Conservation (phyloP, 208 protist genomes). For the Trypanosoma rangeli region DNA sequence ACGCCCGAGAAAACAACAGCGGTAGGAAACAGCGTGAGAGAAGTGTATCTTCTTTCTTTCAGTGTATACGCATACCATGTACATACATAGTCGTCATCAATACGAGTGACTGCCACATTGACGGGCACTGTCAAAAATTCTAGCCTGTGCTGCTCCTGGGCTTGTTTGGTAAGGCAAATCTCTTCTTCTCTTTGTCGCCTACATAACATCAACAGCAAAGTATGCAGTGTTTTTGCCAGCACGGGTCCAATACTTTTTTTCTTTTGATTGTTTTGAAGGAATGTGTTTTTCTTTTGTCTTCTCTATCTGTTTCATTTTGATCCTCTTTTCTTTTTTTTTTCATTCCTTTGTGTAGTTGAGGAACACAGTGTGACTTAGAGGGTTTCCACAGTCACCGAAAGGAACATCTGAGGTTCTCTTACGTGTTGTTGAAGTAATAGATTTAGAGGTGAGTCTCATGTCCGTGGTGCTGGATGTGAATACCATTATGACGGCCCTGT, state of each 20-base stretch:
- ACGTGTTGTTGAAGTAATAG: not conserved
- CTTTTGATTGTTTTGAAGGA: not conserved
- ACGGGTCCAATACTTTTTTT: not conserved
- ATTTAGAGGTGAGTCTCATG: constrained; percentile 3
- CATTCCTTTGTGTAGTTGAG: not conserved
- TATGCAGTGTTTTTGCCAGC: not conserved
- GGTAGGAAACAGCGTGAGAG: not conserved
- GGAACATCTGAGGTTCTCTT: not conserved
- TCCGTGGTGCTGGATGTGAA: constrained; percentile 23
- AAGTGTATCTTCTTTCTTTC: not conserved
- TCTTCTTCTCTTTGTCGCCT: not conserved
- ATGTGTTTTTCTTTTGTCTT: not conserved
- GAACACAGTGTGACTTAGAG: not conserved
- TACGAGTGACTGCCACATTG: not conserved
- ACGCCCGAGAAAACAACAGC: not conserved
- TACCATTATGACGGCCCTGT: constrained; percentile 15
- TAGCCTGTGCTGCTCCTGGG: not conserved
- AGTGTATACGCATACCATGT: not conserved
- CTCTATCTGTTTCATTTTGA: not conserved
- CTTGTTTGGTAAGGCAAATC: not conserved
- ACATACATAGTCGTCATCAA: not conserved
- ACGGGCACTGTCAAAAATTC: not conserved
- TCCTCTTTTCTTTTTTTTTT: not conserved
- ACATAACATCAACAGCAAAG: not conserved
- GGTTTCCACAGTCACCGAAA: not conserved